Base-by-base conservation (phyloP, 2,329 filamentous ascomycete genomes). In the Dactylonectria estremocensis region DNA sequence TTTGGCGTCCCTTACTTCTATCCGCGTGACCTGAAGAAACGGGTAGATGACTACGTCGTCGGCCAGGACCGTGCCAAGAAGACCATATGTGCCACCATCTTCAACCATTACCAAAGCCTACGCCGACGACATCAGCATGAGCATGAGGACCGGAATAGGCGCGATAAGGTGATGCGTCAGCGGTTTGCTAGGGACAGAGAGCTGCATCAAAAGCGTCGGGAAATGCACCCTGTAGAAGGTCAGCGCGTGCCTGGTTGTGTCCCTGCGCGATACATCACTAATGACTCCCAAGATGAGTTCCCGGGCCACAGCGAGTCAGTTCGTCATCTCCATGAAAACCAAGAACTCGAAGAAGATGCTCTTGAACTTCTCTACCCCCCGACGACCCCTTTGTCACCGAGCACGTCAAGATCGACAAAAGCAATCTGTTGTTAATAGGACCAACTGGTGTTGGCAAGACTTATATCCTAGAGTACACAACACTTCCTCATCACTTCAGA, bases 401-500 rank as follows among this genome's bases (percentile, higher is more conserved):
- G 11, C 83, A 83, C 28, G 84, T 97, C 74, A 94, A 93, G 73
- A 92, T 99, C 69, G 95, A 98, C 80, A 99, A 99, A 83, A 97
- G 95, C 75, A 99, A 99, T 78, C 87, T 99, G 46, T 85, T 99
- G 48, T 84, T 98, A 59, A 88, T 98, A 28, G 96, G 96, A 0
- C 96, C 96, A 0, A 97, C 95, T 0, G 96, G 96, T 2, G 95
- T 98, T 6, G 96, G 96, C 14, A 99, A 99, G 83, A 99, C 96
- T 0, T 91, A 98, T 69, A 98, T 99, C 83, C 89, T 95, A 53
- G 89, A 91, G 89, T 90, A 80, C 70, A 86, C 74, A 10, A 13
- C 35, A 16, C 28, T 43, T 0, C 11, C 18, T 18, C n/a, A 28
- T 50, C 4, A n/a, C n/a, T 40, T 8, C 5, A 13, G 6, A 18